Conservation (phyloP, 192 early-diverging fungal species). For the Spizellomyces sp. region DNA sequence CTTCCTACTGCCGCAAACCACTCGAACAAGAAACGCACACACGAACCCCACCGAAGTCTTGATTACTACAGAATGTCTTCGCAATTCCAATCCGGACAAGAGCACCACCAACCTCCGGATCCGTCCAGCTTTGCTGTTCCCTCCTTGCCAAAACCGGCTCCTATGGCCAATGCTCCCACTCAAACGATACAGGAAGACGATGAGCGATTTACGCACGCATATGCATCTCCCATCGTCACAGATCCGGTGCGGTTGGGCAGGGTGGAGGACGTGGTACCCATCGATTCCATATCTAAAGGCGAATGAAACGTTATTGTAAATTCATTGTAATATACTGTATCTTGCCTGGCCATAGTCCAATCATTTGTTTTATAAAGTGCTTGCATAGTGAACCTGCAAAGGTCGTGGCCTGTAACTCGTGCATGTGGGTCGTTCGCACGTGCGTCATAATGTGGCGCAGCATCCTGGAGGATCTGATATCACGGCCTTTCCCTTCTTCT, state of each 20-base stretch:
- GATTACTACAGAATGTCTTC: background rate
- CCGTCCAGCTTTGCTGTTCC: background rate
- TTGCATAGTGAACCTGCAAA: no score
- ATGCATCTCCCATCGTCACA: background rate
- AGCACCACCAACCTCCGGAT: constrained; percentile 1
- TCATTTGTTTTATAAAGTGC: no score
- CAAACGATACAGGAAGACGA: constrained; percentile 1
- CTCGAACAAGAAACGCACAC: background rate
- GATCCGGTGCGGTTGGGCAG: background rate
- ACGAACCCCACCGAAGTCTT: background rate
- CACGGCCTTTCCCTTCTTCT: no score
- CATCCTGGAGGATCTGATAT: no score
- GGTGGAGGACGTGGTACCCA: background rate
- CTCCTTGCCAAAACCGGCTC: constrained; percentile 1
- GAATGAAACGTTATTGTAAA: no score
- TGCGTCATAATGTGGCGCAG: no score
- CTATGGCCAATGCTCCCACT: background rate
- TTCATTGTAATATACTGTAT: no score
- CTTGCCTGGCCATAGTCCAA: no score
- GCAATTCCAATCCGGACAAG: background rate
- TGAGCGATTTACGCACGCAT: background rate
- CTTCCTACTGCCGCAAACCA: background rate
- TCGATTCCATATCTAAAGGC: no score
- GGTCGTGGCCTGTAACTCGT: no score
- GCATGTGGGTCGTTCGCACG: no score